Conservation (phyloP, 192 early-diverging fungal genomes). For the Jimgerdemannia flammicorona region DNA sequence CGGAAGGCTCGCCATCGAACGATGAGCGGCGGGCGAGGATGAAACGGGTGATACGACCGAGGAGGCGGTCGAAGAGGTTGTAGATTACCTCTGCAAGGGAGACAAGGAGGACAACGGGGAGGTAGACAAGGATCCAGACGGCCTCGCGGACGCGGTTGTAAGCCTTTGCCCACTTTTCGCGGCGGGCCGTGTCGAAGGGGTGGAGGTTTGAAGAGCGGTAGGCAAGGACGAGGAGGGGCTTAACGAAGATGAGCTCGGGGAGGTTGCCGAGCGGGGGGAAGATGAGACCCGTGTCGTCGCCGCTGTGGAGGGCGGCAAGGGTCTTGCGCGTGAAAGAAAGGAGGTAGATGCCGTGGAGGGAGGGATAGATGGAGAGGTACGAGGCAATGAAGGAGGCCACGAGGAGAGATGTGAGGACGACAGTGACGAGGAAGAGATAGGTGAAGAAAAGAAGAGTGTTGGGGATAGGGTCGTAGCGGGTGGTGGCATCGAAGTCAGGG, state of each 20-base stretch:
- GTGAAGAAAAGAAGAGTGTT: conserved; percentile 17
- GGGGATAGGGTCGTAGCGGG: conserved; percentile 19
- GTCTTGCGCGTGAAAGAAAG: background rate
- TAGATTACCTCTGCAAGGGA: conserved; percentile 5
- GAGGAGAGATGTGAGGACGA: conserved; percentile 15
- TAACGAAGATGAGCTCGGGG: background rate
- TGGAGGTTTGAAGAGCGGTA: background rate
- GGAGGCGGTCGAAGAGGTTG: background rate
- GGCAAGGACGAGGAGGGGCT: background rate
- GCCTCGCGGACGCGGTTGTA: conserved; percentile 12
- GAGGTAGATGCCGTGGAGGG: background rate
- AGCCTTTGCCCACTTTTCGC: background rate
- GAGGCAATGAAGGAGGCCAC: conserved; percentile 23
- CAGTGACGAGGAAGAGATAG: conserved; percentile 23
- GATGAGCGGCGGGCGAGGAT: background rate
- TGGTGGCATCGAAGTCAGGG: conserved; percentile 25
- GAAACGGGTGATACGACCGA: background rate
- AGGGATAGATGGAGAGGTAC: conserved; percentile 5
- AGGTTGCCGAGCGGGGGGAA: conserved; percentile 7
- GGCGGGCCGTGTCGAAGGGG: background rate
- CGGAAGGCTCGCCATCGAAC: background rate
- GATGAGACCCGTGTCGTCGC: conserved; percentile 7
- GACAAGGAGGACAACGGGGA: conserved; percentile 14
- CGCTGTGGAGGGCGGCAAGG: conserved; percentile 2
- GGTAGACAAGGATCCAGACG: conserved; percentile 21